These are phyloP conservation scores for Apiospora pterosperma DNA, from an alignment of 2,329 filamentous ascomycete species.

Conservation along the genomic window DNA sequence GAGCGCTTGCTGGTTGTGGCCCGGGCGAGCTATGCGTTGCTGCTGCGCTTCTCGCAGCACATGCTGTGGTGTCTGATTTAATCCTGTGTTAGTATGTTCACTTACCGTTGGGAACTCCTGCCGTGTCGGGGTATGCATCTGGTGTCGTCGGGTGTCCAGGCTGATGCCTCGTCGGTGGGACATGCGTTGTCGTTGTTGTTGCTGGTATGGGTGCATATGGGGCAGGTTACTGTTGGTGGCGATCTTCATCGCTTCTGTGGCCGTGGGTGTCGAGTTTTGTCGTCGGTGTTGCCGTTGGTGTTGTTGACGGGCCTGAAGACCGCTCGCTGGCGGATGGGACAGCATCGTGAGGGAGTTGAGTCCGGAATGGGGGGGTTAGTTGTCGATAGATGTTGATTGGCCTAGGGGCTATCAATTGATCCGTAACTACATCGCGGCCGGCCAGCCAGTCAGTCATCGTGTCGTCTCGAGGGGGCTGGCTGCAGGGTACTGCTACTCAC, in stretches of 20 bases:
- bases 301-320: conserved; percentile 61
- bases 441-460: background rate
- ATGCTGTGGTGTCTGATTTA: conserved; percentile 66
- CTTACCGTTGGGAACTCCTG: conserved; percentile 53
- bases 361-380: conserved; percentile 54
- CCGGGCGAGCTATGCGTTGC: conserved; percentile 80
- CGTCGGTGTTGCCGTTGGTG: conserved; percentile 71
- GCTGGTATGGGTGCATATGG: conserved; percentile 47
- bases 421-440: conserved; percentile 23
- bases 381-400: conserved; percentile 44
- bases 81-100: conserved; percentile 53
- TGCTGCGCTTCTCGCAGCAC: conserved; percentile 86
- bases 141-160: conserved; percentile 69
- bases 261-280: conserved; percentile 81
- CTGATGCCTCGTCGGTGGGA: conserved; percentile 81
- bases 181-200: conserved; percentile 26
- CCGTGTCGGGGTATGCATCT: conserved; percentile 37
- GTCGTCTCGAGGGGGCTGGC: background rate
- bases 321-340: conserved; percentile 65
- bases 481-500: conserved; percentile 14
- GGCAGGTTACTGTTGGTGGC: conserved; percentile 53
- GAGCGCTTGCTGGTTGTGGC: conserved; percentile 42
- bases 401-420: conserved; percentile 34
- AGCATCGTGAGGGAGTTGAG: conserved; percentile 75
- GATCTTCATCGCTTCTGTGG: conserved; percentile 73